Evolutionary conservation across 164 flowering plant genomes (phyloP), one percentile per base, ranked within the genome.

Genomic region (Saururus chinensis): DNA sequence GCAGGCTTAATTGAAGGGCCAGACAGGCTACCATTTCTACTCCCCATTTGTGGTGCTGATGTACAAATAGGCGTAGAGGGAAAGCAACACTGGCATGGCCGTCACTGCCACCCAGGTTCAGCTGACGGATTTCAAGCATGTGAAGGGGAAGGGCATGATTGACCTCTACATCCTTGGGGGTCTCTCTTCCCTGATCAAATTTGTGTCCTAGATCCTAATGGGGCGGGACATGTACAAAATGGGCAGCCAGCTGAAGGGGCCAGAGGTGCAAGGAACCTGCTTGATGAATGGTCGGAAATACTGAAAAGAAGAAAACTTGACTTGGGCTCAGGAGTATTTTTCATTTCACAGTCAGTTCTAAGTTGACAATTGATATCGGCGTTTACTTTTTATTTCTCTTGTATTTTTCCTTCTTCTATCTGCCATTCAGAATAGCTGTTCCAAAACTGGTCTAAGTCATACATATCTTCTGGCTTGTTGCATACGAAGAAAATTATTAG

Each of bases 151-250:
- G 54, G 95, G 93, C 58, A 77, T 84, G 16, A 87, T 92, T 64
- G 98, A 92, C 69, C 98, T 87, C 68, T 89, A 92, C 68, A 89
- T 92, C 73, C 73, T 89, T 74, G 96, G 95, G 21, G 98, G 98
- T 4, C 85, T 92, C 20, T 92, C 97, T 67, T 92, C 96, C 62
- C 76, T 89, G 74, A 89, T 92, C 40, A 87, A 92, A 74, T 79
- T 85, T 45, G 75, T 92, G 11, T 76, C 83, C 0, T 86, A 83
- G 53, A 79, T 89, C 49, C 75, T 85, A 1, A 70, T 57, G 19
- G 62, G 57, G 60, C 65, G 75, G n/a, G 63, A 68, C 62, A 60
- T 61, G 25, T 20, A 13, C 64, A 9, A 37, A 59, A 59, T 30
- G 14, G 59, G 37, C 4, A 30, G 37, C 37, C 37, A 6, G 37